These are phyloP conservation scores for Rhexocercosporidium sp. DNA, from an alignment of 2,329 filamentous ascomycete species.

Conservation along the genomic window DNA sequence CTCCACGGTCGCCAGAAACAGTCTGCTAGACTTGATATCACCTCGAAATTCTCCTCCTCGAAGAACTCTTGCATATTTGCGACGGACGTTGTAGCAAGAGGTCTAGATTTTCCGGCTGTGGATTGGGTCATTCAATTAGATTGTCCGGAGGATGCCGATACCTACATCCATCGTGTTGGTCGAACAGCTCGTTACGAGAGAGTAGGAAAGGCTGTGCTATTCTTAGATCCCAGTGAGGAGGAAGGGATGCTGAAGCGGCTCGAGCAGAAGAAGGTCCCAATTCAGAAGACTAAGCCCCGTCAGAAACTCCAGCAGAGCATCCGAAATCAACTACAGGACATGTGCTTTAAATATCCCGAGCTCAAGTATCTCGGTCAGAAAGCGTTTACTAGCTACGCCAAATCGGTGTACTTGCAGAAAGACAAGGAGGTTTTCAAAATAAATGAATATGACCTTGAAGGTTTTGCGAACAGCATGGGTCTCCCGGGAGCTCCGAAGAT, in stretches of 20 bases:
- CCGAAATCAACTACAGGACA: slow-evolving; percentile 83
- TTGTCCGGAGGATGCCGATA: slow-evolving; percentile 94
- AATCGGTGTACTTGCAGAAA: slow-evolving; percentile 84
- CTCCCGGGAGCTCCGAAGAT: slow-evolving; percentile 91
- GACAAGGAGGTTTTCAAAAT: slow-evolving; percentile 93
- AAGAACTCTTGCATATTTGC: slow-evolving; percentile 90
- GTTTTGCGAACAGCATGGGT: slow-evolving; percentile 82
- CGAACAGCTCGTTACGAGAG: slow-evolving; percentile 93
- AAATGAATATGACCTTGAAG: slow-evolving; percentile 81
- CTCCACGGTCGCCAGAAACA: slow-evolving; percentile 95
- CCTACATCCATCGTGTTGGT: slow-evolving; percentile 95
- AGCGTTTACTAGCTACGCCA: slow-evolving; percentile 88
- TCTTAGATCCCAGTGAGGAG: slow-evolving; percentile 92
- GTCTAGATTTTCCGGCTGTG: slow-evolving; percentile 93
- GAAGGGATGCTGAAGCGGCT: slow-evolving; percentile 86
- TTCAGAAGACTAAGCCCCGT: slow-evolving; percentile 84
- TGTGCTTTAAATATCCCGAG: slow-evolving; percentile 94
- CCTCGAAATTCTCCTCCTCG: slow-evolving; percentile 77
- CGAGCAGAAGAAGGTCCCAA: slow-evolving; percentile 86
- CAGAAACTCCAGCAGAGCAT: slow-evolving; percentile 90
- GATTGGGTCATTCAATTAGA: slow-evolving; percentile 99
- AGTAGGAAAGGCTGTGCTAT: slow-evolving; percentile 85
- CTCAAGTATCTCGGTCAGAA: slow-evolving; percentile 96
- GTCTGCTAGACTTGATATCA: slow-evolving; percentile 84
- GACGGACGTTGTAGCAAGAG: slow-evolving; percentile 92